phyloP scores from a whole-genome alignment of 2,329 filamentous ascomycete species.

The Hymenoscyphus repandus region DNA sequence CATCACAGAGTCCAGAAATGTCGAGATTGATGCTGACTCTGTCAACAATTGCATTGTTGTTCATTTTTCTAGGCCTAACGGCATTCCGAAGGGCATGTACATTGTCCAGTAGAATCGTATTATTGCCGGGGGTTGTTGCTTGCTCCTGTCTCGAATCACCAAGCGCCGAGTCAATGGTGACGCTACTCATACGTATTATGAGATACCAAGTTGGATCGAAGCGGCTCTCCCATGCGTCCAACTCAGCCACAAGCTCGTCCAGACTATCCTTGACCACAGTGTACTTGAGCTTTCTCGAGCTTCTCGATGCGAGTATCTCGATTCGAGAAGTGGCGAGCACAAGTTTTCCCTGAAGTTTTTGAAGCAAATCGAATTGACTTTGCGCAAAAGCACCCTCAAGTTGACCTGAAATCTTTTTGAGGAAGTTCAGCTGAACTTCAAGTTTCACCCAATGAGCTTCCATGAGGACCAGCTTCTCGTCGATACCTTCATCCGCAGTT shows the following conservation, averaged over 20 bases:
- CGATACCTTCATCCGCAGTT: neutral
- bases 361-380: constrained; percentile 16
- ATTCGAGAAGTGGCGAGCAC: constrained; percentile 16
- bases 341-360: constrained; percentile 20
- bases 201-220: constrained; percentile 23
- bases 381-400: constrained; percentile 8
- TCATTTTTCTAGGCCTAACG: neutral
- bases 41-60: neutral
- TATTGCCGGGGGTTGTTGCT: neutral
- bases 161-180: constrained; percentile 14
- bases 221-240: constrained; percentile 21
- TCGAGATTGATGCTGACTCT: neutral
- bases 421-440: neutral
- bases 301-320: constrained; percentile 12
- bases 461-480: neutral
- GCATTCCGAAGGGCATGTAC: neutral
- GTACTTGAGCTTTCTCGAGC: constrained; percentile 13
- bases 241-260: constrained; percentile 14
- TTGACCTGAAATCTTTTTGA: constrained; percentile 5
- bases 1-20: neutral
- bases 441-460: neutral
- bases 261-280: constrained; percentile 11
- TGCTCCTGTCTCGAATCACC: constrained; percentile 3
- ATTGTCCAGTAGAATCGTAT: neutral
- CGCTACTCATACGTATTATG: constrained; percentile 14